A percentile compares a stretch with the other conserved stretches of the same genome.
These are phyloP conservation scores for Plenodomus tracheiphilus DNA, from an alignment of 2,329 filamentous ascomycete species.

Conservation along the genomic window DNA sequence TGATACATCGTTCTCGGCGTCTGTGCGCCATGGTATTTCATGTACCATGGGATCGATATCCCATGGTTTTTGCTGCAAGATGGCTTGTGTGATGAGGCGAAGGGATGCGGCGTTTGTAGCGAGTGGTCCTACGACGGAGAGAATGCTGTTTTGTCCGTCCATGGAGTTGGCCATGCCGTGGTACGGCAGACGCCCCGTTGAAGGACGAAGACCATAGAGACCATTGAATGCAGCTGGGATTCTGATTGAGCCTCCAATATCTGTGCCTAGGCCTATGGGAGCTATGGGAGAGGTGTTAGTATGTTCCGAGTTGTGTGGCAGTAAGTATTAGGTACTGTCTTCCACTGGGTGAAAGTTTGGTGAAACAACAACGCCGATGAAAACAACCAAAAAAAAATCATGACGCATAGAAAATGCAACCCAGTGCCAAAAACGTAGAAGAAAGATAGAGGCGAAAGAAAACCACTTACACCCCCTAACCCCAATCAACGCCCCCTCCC, in stretches of 20 bases:
- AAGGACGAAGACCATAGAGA: slow-evolving; percentile 58
- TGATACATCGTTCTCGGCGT: slow-evolving; percentile 38
- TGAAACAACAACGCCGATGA: too few species aligned
- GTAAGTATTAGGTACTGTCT: too few species aligned
- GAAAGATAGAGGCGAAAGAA: too few species aligned
- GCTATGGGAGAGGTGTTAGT: slow-evolving; percentile 20
- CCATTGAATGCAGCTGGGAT: slow-evolving; percentile 64
- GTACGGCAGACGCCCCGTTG: slow-evolving; percentile 54
- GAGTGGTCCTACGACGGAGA: slow-evolving; percentile 67
- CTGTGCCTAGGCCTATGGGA: slow-evolving; percentile 61
- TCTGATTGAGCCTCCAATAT: slow-evolving; percentile 60
- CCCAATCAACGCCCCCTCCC: slow-evolving; percentile 62
- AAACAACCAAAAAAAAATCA: too few species aligned
- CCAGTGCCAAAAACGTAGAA: too few species aligned
- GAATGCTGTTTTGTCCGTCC: slow-evolving; percentile 65
- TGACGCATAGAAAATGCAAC: too few species aligned
- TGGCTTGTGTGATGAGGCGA: slow-evolving; percentile 58
- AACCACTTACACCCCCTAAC: slow-evolving; percentile 54
- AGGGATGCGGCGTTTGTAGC: slow-evolving; percentile 60
- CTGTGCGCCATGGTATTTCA: slow-evolving; percentile 66
- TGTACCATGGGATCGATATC: slow-evolving; percentile 65
- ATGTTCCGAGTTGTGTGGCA: too few species aligned
- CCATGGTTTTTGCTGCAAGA: slow-evolving; percentile 67
- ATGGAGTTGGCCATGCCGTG: slow-evolving; percentile 60
- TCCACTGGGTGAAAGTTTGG: too few species aligned